A percentile compares a stretch with the other conserved stretches of the same genome.
Conservation (phyloP, 352 stramenopile species). For the Globisporangium recalcitrans region DNA sequence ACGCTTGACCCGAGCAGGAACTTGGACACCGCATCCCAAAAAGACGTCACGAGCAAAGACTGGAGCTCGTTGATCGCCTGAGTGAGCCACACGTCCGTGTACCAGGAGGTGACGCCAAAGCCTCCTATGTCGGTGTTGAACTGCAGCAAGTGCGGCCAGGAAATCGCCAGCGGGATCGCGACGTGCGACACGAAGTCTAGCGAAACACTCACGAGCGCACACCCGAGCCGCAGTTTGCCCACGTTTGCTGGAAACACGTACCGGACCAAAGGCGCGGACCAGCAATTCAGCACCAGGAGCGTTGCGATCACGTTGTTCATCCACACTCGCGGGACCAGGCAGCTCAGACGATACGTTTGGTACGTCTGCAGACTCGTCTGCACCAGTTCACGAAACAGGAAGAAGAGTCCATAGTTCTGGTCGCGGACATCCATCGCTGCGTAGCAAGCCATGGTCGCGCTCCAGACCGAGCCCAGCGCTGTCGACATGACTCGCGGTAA, state of each 20-base stretch:
- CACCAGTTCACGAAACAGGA: slow-evolving; percentile 23
- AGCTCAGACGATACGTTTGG: slow-evolving; percentile 30
- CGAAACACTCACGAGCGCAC: neutral
- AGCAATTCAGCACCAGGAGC: slow-evolving; percentile 34
- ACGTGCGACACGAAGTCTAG: neutral
- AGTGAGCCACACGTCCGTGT: neutral
- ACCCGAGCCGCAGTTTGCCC: neutral
- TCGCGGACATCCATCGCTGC: slow-evolving; percentile 17
- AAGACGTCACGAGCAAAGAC: neutral
- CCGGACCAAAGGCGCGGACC: slow-evolving; percentile 12
- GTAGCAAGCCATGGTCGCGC: neutral
- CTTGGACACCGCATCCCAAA: neutral
- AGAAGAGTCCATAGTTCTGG: slow-evolving; percentile 22
- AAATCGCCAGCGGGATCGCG: neutral
- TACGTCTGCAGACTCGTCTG: slow-evolving; percentile 24
- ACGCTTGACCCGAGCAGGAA: neutral
- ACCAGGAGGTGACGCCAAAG: neutral
- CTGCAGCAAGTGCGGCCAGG: neutral
- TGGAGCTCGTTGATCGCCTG: neutral
- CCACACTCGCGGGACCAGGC: slow-evolving; percentile 21
- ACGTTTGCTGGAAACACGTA: neutral
- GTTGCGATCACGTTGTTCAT: slow-evolving; percentile 33
- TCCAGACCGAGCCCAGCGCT: neutral
- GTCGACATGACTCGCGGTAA: neutral
- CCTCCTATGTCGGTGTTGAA: neutral